Conservation (phyloP, 768 basidiomycete species). For the Asterophora lycoperdoides region DNA sequence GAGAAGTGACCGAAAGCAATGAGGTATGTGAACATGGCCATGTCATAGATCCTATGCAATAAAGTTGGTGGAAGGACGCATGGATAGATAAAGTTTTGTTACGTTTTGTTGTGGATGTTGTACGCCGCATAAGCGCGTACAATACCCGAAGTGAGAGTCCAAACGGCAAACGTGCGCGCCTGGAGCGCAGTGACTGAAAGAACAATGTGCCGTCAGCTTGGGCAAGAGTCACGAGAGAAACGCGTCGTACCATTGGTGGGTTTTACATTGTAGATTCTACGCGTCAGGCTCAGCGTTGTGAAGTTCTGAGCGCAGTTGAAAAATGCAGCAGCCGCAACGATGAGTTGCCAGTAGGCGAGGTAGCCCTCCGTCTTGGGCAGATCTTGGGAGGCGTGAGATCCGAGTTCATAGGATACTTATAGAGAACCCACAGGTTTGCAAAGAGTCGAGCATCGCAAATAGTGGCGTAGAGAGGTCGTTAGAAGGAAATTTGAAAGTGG, state of each 20-base stretch:
- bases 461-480: not conserved
- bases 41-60: constrained; percentile 78
- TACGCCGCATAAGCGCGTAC: constrained; percentile 89
- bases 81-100: constrained; percentile 23
- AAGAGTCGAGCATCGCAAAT: constrained; percentile 4
- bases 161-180: constrained; percentile 84
- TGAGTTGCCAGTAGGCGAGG: constrained; percentile 85
- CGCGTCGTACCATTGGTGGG: constrained; percentile 32
- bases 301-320: constrained; percentile 90
- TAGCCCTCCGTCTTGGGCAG: constrained; percentile 65
- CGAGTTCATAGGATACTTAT: not conserved
- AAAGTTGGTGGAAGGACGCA: constrained; percentile 8
- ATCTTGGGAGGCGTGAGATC: constrained; percentile 30
- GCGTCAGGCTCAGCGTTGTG: constrained; percentile 69
- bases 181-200: constrained; percentile 77
- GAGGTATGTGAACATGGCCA: constrained; percentile 82
- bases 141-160: constrained; percentile 84
- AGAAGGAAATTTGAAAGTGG: too few relatives aligned
- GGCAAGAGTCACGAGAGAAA: not conserved
- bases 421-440: constrained; percentile 12
- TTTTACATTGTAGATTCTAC: constrained; percentile 63
- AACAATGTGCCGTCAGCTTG: constrained; percentile 1
- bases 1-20: constrained; percentile 89
- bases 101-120: constrained; percentile 81
- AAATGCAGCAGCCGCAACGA: constrained; percentile 70